A percentile compares a stretch with the other conserved stretches of the same genome.
Conservation (phyloP, 2,329 filamentous ascomycete genomes). For the Colletotrichum nymphaeae region DNA sequence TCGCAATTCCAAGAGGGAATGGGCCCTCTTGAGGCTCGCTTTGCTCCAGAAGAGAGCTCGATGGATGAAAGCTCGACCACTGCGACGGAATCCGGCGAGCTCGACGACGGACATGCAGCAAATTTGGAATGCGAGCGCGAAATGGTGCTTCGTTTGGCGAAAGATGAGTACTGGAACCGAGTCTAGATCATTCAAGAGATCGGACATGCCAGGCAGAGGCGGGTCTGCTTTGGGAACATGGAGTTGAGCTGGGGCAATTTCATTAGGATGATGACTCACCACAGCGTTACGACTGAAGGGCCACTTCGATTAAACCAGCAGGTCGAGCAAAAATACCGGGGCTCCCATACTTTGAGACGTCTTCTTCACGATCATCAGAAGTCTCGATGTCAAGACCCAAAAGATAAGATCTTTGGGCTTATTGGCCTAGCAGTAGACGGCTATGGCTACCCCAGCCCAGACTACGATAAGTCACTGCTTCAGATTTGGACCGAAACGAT, state of each 20-base stretch:
- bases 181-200: neutral
- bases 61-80: too few species aligned
- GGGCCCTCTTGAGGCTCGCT: neutral
- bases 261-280: neutral
- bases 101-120: neutral
- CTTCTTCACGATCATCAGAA: conserved; percentile 40
- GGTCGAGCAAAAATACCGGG: neutral
- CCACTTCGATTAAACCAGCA: neutral
- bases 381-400: conserved; percentile 42
- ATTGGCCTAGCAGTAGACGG: conserved; percentile 42
- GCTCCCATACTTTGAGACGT: neutral
- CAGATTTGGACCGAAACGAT: conserved; percentile 44
- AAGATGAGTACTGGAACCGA: neutral
- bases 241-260: too few species aligned
- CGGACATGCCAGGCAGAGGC: neutral
- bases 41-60: too few species aligned
- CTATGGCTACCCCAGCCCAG: conserved; percentile 39
- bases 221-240: neutral
- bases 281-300: neutral
- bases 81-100: neutral
- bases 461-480: conserved; percentile 41
- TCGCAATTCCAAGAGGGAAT: too few species aligned
- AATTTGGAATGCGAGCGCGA: neutral
- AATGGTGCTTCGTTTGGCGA: neutral
- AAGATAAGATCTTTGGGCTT: conserved; percentile 46